Evolutionary conservation across 495 filamentous ascomycete genomes (phyloP), one percentile per base, ranked within the genome.

Genomic region (Xylaria scruposa): DNA sequence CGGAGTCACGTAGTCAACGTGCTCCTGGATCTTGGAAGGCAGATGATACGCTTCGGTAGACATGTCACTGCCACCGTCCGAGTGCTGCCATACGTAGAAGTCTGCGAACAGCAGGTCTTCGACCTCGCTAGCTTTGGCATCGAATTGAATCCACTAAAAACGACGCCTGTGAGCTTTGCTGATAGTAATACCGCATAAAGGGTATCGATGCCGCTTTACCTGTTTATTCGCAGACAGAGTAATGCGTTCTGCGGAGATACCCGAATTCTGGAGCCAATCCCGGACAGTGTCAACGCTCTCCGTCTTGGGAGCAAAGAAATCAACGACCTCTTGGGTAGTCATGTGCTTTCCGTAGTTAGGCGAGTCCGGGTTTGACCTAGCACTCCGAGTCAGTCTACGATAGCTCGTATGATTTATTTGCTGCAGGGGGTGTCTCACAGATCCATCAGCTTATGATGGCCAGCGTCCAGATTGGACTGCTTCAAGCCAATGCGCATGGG

Each of bases 301-400:
- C 33, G 78, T 60, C 5, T 77, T 74, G 0, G 88, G 87, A 2
- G 84, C 83, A 77, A 89, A 90, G 4, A 88, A 76, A 15, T 89
- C 83, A 31, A 85, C 77, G 26, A 89, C 83, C 66, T 89, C 82
- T 15, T 83, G 53, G 21, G 79, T 67, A 3, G 79, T 82, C 83
- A 87, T 79, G 73, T 90, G 83, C 68, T 89, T 81, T 10, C 88
- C 88, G 73, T 86, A 90, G 51, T 83, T 86, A 6, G 80, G 75
- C 0, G 88, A 90, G 6, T 70, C 89, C 84, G 76, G 93, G 90
- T 63, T 91, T 88, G 82, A 97, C 90, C 85, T 97, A 89, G 40
- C 90, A 92, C 78, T 94, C 19, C 21, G n/a, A 51, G n/a, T 56
- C 92, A 63, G 92, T 92, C 76, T 49, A 19, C 2, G n/a, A 38